phyloP scores from a whole-genome alignment of 257 asterid genomes.

The Solanum chmielewskii region DNA sequence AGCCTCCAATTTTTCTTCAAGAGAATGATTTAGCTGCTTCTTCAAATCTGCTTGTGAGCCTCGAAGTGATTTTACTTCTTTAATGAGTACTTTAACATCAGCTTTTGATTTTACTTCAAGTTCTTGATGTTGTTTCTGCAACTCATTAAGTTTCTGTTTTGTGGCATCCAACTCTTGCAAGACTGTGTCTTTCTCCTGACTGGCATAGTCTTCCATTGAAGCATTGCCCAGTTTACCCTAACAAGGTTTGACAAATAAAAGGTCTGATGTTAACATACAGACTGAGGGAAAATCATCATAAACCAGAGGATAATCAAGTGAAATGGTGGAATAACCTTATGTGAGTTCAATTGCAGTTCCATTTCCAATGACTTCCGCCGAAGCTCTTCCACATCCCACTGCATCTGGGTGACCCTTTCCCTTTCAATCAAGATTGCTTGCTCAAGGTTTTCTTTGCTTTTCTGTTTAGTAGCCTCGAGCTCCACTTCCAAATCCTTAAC shows the following conservation, averaged over 20 bases:
- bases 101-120: slow-evolving; percentile 70
- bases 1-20: slow-evolving; percentile 36
- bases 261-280: background rate
- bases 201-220: slow-evolving; percentile 13
- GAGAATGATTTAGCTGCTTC: slow-evolving; percentile 49
- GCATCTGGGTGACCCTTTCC: slow-evolving; percentile 94
- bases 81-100: slow-evolving; percentile 78
- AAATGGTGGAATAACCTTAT: slow-evolving; percentile 30
- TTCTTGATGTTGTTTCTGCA: slow-evolving; percentile 58
- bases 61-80: slow-evolving; percentile 89
- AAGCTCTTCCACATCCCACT: slow-evolving; percentile 99
- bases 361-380: slow-evolving; percentile 68
- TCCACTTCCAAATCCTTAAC: slow-evolving; percentile 98
- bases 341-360: slow-evolving; percentile 70
- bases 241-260: slow-evolving; percentile 1
- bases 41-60: slow-evolving; percentile 57
- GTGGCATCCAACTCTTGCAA: slow-evolving; percentile 50
- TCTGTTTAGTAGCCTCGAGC: slow-evolving; percentile 76
- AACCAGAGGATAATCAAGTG: slow-evolving; percentile 11
- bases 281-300: slow-evolving; percentile 1
- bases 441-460: slow-evolving; percentile 84
- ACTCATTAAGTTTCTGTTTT: slow-evolving; percentile 47
- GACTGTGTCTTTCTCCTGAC: slow-evolving; percentile 35
- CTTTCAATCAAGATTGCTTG: slow-evolving; percentile 81
- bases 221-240: slow-evolving; percentile 31